A percentile compares a stretch with the other conserved stretches of the same genome.
phyloP scores from a whole-genome alignment of 106 monocot genomes.

The Ottelia alismoides region DNA sequence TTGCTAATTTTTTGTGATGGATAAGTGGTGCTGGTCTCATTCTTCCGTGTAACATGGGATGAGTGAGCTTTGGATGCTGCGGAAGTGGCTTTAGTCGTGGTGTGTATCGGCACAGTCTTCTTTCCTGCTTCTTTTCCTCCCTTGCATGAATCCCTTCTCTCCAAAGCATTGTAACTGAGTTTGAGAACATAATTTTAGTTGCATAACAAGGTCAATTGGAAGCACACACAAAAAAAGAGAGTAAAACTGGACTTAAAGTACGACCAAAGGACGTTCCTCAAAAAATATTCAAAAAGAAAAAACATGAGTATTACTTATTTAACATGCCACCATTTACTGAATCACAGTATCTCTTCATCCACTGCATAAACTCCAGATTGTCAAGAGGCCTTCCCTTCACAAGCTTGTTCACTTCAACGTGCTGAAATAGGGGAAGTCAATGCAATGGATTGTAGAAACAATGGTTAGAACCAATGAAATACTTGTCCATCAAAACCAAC shows the following conservation, averaged over 20 bases:
- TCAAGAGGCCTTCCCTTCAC: conserved; percentile 27
- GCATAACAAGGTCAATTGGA: neutral
- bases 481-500: no score
- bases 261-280: neutral
- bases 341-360: conserved; percentile 31
- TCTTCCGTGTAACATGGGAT: conserved; percentile 29
- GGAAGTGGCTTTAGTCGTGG: conserved; percentile 47
- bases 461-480: no score
- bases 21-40: conserved; percentile 22
- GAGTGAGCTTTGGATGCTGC: conserved; percentile 26
- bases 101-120: conserved; percentile 29
- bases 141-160: conserved; percentile 76
- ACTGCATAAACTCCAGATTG: conserved; percentile 29
- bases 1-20: conserved; percentile 27
- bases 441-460: no score
- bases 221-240: no score
- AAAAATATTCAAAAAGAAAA: neutral
- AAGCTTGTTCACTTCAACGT: conserved; percentile 30
- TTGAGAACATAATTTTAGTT: no score
- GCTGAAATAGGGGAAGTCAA: no score
- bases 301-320: conserved; percentile 9
- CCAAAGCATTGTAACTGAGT: conserved; percentile 74
- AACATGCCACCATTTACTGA: conserved; percentile 13
- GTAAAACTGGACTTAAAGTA: neutral
- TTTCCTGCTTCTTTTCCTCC: conserved; percentile 72